Conservation (phyloP, 345 rosid genomes). For the Turritis glabra region DNA sequence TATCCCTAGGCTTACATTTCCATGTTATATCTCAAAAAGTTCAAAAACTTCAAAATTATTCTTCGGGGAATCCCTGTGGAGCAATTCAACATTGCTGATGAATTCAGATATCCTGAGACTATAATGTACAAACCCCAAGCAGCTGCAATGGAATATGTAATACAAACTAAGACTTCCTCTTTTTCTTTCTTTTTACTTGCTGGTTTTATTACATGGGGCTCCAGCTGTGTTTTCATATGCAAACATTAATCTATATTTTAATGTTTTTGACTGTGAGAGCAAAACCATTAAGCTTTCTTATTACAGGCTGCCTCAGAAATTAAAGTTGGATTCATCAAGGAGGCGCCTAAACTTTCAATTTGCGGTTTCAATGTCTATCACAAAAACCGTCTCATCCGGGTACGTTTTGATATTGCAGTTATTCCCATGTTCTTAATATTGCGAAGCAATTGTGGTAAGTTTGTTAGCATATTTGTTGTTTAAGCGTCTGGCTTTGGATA, state of each 20-base stretch:
- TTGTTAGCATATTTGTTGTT: not conserved
- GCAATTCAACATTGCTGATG: slow-evolving; percentile 71
- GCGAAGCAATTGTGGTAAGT: not conserved
- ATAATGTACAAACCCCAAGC: slow-evolving; percentile 74
- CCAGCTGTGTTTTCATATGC: not conserved
- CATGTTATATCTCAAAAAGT: slow-evolving; percentile 74
- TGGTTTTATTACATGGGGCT: not conserved
- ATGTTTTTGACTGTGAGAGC: slow-evolving; percentile 31
- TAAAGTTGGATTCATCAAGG: slow-evolving; percentile 79
- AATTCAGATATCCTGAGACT: slow-evolving; percentile 48
- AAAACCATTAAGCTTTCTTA: slow-evolving; percentile 16
- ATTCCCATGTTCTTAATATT: not conserved
- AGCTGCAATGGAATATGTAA: slow-evolving; percentile 55
- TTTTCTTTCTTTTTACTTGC: not conserved
- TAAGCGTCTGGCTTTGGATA: not conserved
- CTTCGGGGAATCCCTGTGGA: slow-evolving; percentile 79
- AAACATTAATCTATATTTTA: not conserved
- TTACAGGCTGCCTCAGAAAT: slow-evolving; percentile 61
- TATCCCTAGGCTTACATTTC: slow-evolving; percentile 78
- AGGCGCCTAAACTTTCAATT: slow-evolving; percentile 58
- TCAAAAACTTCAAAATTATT: slow-evolving; percentile 69
- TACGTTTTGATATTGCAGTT: slow-evolving; percentile 32
- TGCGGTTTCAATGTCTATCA: slow-evolving; percentile 84
- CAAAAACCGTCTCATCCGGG: slow-evolving; percentile 90
- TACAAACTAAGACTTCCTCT: slow-evolving; percentile 31